Evolutionary conservation across 208 protist genomes (phyloP).

Genomic region (Leptomonas seymouri): DNA sequence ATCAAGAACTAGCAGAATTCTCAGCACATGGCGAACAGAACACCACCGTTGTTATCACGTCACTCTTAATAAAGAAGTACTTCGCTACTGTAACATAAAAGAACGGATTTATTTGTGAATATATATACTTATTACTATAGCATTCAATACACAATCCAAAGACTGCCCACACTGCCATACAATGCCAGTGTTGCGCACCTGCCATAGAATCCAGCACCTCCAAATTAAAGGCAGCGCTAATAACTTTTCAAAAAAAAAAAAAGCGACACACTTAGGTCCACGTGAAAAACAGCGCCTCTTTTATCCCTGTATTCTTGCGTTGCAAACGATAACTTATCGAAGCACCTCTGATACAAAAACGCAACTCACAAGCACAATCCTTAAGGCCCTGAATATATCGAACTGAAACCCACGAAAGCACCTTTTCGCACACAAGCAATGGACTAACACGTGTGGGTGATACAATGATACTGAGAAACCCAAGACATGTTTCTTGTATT

Average conservation of each 20-base stretch:
- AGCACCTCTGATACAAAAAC: background rate
- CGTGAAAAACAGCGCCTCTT: slow-evolving; percentile 7
- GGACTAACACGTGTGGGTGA: slow-evolving; percentile 1
- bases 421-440: slow-evolving; percentile 11
- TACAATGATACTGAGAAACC: slow-evolving; percentile 11
- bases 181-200: too few relatives aligned
- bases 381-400: slow-evolving; percentile 19
- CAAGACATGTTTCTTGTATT: background rate
- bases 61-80: too few relatives aligned
- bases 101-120: too few relatives aligned
- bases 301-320: slow-evolving; percentile 2
- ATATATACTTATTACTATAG: too few relatives aligned
- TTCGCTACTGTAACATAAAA: too few relatives aligned
- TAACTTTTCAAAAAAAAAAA: slow-evolving; percentile 8
- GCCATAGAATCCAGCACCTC: too few relatives aligned
- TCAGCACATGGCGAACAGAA: too few relatives aligned
- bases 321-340: slow-evolving; percentile 13
- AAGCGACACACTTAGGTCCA: slow-evolving; percentile 4
- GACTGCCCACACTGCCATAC: too few relatives aligned
- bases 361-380: slow-evolving; percentile 14
- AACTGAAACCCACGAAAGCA: slow-evolving; percentile 16
- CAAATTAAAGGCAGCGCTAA: background rate
- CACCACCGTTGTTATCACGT: too few relatives aligned
- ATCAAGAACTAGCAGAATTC: too few relatives aligned
- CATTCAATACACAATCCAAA: too few relatives aligned